Evolutionary conservation across 2,329 filamentous ascomycete species (phyloP).

Genomic region (Dothideomycetidae sp.): DNA sequence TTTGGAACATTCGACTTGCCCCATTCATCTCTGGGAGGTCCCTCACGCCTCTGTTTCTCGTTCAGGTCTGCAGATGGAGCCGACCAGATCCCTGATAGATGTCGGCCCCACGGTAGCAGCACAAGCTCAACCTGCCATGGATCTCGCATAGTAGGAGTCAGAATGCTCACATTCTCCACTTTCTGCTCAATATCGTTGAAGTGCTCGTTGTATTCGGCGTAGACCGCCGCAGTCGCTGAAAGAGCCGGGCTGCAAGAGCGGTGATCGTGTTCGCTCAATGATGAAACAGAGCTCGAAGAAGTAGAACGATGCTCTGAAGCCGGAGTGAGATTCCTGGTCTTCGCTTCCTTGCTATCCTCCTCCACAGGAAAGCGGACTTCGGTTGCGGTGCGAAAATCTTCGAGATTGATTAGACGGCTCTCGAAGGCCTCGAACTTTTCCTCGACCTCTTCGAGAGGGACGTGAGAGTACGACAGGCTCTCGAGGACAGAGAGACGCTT

Average conservation of each 20-base stretch:
- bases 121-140: conserved; percentile 68
- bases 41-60: neutral
- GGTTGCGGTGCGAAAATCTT: conserved; percentile 32
- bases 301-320: conserved; percentile 19
- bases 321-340: conserved; percentile 20
- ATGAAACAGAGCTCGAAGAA: conserved; percentile 30
- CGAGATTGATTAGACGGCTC: conserved; percentile 53
- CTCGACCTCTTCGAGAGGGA: conserved; percentile 53
- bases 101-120: conserved; percentile 52
- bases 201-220: conserved; percentile 16
- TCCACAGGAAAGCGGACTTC: conserved; percentile 13
- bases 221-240: conserved; percentile 23
- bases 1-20: conserved; percentile 22
- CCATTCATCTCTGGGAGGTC: conserved; percentile 28
- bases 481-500: conserved; percentile 55
- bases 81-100: conserved; percentile 40
- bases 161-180: conserved; percentile 41
- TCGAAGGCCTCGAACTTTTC: conserved; percentile 55
- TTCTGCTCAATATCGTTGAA: conserved; percentile 35
- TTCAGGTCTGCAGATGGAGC: conserved; percentile 20
- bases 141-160: conserved; percentile 43
- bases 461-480: conserved; percentile 52
- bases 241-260: conserved; percentile 26
- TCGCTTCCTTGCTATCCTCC: conserved; percentile 25
- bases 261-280: conserved; percentile 17